These are phyloP conservation scores for Circinella umbellata DNA, from an alignment of 371 early-diverging fungal genomes.

Conservation along the genomic window DNA sequence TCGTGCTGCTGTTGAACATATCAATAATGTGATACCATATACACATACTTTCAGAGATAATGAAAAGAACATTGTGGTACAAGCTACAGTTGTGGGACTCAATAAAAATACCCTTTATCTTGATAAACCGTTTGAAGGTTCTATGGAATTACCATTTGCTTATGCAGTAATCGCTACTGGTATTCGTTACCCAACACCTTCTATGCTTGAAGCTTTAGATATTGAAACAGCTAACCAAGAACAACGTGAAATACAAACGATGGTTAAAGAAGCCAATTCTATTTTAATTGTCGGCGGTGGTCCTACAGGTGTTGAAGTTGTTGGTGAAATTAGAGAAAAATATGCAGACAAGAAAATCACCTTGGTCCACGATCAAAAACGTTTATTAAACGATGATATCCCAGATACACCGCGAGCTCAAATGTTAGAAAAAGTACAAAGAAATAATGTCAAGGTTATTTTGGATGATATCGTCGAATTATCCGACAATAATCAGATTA, in stretches of 20 bases:
- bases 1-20: conserved; percentile 29
- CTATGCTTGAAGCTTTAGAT: conserved; percentile 13
- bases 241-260: conserved; percentile 31
- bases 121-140: conserved; percentile 20
- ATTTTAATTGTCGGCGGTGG: conserved; percentile 65
- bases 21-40: conserved; percentile 36
- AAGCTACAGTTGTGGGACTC: conserved; percentile 29
- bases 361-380: conserved; percentile 41
- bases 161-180: conserved; percentile 38
- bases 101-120: conserved; percentile 22
- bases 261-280: conserved; percentile 43
- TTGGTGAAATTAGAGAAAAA: conserved; percentile 52
- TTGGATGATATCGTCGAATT: conserved; percentile 48
- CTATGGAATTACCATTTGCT: conserved; percentile 21
- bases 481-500: neutral
- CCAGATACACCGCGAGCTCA: conserved; percentile 35
- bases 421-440: conserved; percentile 29
- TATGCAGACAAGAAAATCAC: conserved; percentile 55
- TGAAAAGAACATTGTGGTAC: conserved; percentile 30
- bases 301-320: conserved; percentile 59
- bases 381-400: conserved; percentile 18
- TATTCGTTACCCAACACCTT: conserved; percentile 29
- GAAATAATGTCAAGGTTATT: conserved; percentile 47
- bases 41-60: conserved; percentile 16
- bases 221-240: conserved; percentile 31